Base-by-base conservation (phyloP, 2,329 filamentous ascomycete species). In the Hypomyces perniciosus region DNA sequence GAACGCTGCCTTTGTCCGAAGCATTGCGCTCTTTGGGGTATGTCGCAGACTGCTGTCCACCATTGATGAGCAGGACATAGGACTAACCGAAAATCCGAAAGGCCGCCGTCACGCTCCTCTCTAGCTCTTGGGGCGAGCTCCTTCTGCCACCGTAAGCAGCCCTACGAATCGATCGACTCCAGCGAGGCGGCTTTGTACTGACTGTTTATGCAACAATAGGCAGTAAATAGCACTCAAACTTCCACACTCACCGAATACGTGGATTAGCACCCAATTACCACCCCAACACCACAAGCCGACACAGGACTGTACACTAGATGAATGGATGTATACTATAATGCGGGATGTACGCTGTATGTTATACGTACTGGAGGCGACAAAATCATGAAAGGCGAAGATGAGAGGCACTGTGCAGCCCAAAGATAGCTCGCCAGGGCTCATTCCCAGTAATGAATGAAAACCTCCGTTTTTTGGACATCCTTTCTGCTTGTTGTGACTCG, bases 11-110 rank as follows among this genome's bases (percentile, higher is more conserved):
- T 78, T 87, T 51, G 84, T 88, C 54, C 78, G 81, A 61, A 86
- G 84, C 64, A 71, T 88, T 58, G 74, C 80, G 56, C 67, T 86
- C 60, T 88, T 88, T 63, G 83, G 83, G 50, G 84, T 88, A 76
- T 65, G 83, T 73, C 7, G 20, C 26, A 59, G 50, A 51, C 43
- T 37, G 53, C 57, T 13, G 6, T 28, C n/a, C 38, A 28, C 26
- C 9, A 5, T 6, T 28, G 9, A 12, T 8, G 10, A 35, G 34
- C 20, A 34, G 9, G 35, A 6, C 13, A 13, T n/a, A 42, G 27
- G 27, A 29, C 42, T 48, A 12, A 49, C 54, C 61, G 34, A 59
- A 10, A 0, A 4, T 28, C 33, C 2, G 20, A 52, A 52, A 86
- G 83, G 79, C 73, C 58, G 83, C 82, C 40, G 77, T 87, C 48